Conservation (phyloP, 805 yeast species). For the Candida silvatica region DNA sequence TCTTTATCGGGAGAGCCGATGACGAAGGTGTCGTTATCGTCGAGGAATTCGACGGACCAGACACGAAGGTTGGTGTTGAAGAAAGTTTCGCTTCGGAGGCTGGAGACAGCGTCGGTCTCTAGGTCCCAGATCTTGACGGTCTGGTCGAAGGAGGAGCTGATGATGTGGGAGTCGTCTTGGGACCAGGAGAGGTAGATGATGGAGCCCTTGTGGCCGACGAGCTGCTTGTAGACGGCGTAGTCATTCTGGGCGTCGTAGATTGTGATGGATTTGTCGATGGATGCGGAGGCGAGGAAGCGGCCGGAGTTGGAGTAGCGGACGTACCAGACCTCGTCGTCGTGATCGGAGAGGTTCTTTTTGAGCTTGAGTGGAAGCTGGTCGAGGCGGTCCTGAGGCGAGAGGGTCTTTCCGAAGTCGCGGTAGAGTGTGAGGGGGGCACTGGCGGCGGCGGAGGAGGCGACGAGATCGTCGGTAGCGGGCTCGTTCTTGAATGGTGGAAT, state of each 20-base stretch:
- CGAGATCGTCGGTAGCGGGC: not conserved
- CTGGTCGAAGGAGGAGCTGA: conserved; percentile 69
- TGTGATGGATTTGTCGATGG: conserved; percentile 55
- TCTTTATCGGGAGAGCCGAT: conserved; percentile 74
- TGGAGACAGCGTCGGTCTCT: conserved; percentile 1
- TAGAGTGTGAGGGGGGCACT: conserved; percentile 5
- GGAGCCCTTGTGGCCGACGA: conserved; percentile 41
- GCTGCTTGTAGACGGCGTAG: conserved; percentile 28
- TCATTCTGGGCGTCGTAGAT: conserved; percentile 55
- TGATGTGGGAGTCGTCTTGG: conserved; percentile 53
- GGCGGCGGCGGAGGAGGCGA: not conserved
- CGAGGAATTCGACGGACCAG: conserved; percentile 65
- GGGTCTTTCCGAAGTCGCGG: conserved; percentile 14
- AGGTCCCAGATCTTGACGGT: conserved; percentile 40
- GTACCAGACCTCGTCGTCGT: conserved; percentile 78
- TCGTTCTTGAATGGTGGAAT: conserved; percentile 12
- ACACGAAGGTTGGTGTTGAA: conserved; percentile 23
- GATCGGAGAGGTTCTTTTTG: conserved; percentile 39
- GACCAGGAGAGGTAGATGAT: conserved; percentile 71
- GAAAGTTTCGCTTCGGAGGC: conserved; percentile 9
- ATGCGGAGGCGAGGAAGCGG: conserved; percentile 63
- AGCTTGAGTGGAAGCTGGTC: conserved; percentile 33
- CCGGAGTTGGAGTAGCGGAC: conserved; percentile 75
- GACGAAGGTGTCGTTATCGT: conserved; percentile 35
- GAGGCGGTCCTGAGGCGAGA: conserved; percentile 10